Percentiles rank a stretch among this genome's conserved stretches.
Conservation (phyloP, 495 filamentous ascomycete genomes). For the Parathielavia hyrcaniae region DNA sequence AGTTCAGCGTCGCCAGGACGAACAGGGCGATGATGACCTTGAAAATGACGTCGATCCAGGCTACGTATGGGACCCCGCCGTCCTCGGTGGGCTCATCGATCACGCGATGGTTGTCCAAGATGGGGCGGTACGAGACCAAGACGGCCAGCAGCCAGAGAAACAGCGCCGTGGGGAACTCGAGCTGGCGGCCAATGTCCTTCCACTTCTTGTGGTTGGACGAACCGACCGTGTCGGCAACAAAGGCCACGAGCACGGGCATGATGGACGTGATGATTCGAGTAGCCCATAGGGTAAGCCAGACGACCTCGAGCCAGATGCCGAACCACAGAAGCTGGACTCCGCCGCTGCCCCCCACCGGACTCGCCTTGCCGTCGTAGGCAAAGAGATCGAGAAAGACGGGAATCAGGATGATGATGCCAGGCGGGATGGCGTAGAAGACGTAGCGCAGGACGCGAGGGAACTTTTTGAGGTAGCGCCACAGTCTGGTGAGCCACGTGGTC, state of each 20-base stretch:
- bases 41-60: constrained; percentile 75
- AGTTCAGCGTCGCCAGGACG: constrained; percentile 71
- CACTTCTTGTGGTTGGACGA: constrained; percentile 86
- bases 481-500: constrained; percentile 52
- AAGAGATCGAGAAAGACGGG: constrained; percentile 74
- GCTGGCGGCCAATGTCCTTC: constrained; percentile 78
- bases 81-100: constrained; percentile 33
- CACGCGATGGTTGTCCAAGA: constrained; percentile 68
- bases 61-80: constrained; percentile 44
- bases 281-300: constrained; percentile 90
- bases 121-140: constrained; percentile 63
- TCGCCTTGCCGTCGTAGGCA: constrained; percentile 41
- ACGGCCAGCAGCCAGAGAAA: constrained; percentile 93
- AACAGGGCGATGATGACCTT: constrained; percentile 83
- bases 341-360: constrained; percentile 56
- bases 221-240: constrained; percentile 69
- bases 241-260: constrained; percentile 59
- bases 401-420: constrained; percentile 67
- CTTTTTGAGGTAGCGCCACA: constrained; percentile 52
- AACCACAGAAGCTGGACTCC: constrained; percentile 84
- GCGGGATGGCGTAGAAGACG: constrained; percentile 75
- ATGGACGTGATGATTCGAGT: constrained; percentile 68
- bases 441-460: constrained; percentile 78
- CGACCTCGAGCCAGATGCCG: constrained; percentile 85
- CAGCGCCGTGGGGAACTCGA: constrained; percentile 78